Conservation (phyloP, 208 protist genomes). For the Angomonas deanei region DNA sequence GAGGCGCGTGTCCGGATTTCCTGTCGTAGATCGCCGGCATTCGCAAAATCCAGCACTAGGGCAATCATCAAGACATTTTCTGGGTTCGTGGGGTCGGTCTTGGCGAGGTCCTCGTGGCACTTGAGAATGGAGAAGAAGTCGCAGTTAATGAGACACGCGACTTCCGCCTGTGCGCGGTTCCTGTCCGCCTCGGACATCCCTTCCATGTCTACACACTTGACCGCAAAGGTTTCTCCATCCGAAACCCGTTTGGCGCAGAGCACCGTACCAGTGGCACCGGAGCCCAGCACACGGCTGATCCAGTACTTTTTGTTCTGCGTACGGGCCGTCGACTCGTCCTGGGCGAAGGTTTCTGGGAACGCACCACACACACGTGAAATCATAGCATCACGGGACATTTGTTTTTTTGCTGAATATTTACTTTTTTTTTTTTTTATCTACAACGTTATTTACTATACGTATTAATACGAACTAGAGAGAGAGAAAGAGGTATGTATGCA, state of each 20-base stretch:
- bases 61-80: slow-evolving; percentile 56
- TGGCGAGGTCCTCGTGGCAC: slow-evolving; percentile 66
- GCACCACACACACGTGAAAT: slow-evolving; percentile 54
- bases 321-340: slow-evolving; percentile 57
- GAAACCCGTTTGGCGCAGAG: slow-evolving; percentile 52
- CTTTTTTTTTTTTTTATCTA: too few relatives aligned
- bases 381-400: slow-evolving; percentile 72
- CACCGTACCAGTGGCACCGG: slow-evolving; percentile 51
- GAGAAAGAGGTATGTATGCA: too few relatives aligned
- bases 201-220: slow-evolving; percentile 69
- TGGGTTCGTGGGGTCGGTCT: slow-evolving; percentile 39
- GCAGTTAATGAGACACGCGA: slow-evolving; percentile 66
- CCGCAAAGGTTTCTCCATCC: slow-evolving; percentile 49
- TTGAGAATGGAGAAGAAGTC: slow-evolving; percentile 80
- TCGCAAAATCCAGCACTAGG: slow-evolving; percentile 84
- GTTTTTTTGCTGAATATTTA: neutral
- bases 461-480: neutral
- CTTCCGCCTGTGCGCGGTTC: slow-evolving; percentile 55
- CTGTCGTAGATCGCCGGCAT: slow-evolving; percentile 76
- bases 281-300: slow-evolving; percentile 70
- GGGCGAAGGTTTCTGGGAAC: slow-evolving; percentile 59
- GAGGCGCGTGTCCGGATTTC: slow-evolving; percentile 61
- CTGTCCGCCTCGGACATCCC: slow-evolving; percentile 75
- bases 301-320: slow-evolving; percentile 65
- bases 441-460: too few relatives aligned